These are phyloP conservation scores for Alternaria gaisen DNA, from an alignment of 2,329 filamentous ascomycete genomes.

Conservation along the genomic window DNA sequence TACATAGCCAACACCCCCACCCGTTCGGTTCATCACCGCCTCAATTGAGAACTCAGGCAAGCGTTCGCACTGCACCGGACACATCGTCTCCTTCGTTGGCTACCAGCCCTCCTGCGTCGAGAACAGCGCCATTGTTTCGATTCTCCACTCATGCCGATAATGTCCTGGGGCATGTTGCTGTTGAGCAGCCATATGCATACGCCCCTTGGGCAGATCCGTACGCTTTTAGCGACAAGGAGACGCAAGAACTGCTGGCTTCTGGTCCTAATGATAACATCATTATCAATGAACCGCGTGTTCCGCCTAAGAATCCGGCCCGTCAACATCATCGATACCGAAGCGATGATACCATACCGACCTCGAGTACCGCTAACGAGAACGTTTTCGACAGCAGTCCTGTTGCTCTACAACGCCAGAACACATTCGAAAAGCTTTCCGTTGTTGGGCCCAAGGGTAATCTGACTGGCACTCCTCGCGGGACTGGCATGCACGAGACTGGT, in stretches of 20 bases:
- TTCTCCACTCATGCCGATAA: slow-evolving; percentile 5
- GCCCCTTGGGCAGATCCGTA: slow-evolving; percentile 34
- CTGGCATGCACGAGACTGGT: slow-evolving; percentile 47
- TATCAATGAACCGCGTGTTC: slow-evolving; percentile 27
- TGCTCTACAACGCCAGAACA: slow-evolving; percentile 39
- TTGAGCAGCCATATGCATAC: slow-evolving; percentile 25
- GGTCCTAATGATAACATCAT: slow-evolving; percentile 50
- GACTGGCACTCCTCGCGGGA: slow-evolving; percentile 49
- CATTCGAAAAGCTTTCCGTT: slow-evolving; percentile 47
- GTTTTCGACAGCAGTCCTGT: slow-evolving; percentile 1
- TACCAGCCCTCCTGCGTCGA: slow-evolving; percentile 25
- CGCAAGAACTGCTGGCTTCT: slow-evolving; percentile 45
- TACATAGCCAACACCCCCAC: slow-evolving; percentile 31
- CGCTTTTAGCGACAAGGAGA: slow-evolving; percentile 44
- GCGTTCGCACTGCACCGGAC: slow-evolving; percentile 18
- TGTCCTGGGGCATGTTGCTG: slow-evolving; percentile 3
- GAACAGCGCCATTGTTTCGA: slow-evolving; percentile 29
- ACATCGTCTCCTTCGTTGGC: slow-evolving; percentile 9
- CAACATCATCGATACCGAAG: slow-evolving; percentile 10
- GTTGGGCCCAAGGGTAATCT: slow-evolving; percentile 49
- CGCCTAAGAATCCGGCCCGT: neutral
- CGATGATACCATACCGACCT: neutral
- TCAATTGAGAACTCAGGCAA: slow-evolving; percentile 17
- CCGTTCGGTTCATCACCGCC: slow-evolving; percentile 46
- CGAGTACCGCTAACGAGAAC: slow-evolving; percentile 15